Percentiles rank a stretch among this genome's conserved stretches.
These are phyloP conservation scores for Diatrype stigma DNA, from an alignment of 2,329 filamentous ascomycete species.

Conservation along the genomic window DNA sequence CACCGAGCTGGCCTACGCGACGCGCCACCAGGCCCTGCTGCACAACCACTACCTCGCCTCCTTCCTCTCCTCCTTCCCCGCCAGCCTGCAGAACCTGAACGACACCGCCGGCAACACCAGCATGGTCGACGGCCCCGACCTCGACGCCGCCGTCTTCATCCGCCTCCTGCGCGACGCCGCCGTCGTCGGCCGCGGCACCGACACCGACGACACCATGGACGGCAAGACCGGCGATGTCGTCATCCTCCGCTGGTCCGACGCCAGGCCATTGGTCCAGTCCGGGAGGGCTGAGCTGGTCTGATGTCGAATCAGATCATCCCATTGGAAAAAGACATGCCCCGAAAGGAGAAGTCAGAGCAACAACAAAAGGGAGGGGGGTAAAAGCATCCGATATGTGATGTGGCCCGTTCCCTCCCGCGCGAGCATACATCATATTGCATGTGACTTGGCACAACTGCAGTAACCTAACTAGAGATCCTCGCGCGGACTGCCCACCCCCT, in stretches of 20 bases:
- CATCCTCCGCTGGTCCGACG: slow-evolving; percentile 71
- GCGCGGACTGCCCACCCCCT: too few species aligned
- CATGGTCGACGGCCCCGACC: slow-evolving; percentile 88
- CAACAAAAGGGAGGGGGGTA: too few species aligned
- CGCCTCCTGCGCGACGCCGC: slow-evolving; percentile 61
- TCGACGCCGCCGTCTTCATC: slow-evolving; percentile 80
- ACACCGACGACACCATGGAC: slow-evolving; percentile 57
- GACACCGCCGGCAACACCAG: slow-evolving; percentile 84
- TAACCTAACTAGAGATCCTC: too few species aligned
- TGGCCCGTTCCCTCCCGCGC: too few species aligned
- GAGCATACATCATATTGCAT: too few species aligned
- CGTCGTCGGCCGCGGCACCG: slow-evolving; percentile 58
- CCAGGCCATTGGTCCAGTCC: slow-evolving; percentile 54
- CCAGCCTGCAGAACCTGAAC: slow-evolving; percentile 76
- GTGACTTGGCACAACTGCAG: too few species aligned
- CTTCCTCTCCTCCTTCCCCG: slow-evolving; percentile 80
- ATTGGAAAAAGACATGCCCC: too few species aligned
- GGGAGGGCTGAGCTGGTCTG: slow-evolving; percentile 57
- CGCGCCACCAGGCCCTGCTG: slow-evolving; percentile 77
- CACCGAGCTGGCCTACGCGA: slow-evolving; percentile 77
- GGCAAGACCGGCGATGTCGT: slow-evolving; percentile 60
- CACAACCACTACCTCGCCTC: slow-evolving; percentile 80
- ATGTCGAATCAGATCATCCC: slow-evolving; percentile 20
- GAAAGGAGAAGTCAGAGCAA: too few species aligned
- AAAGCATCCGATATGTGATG: too few species aligned